Evolutionary conservation across 306 rosid species (phyloP).

Genomic region (Rubus parviflorus): DNA sequence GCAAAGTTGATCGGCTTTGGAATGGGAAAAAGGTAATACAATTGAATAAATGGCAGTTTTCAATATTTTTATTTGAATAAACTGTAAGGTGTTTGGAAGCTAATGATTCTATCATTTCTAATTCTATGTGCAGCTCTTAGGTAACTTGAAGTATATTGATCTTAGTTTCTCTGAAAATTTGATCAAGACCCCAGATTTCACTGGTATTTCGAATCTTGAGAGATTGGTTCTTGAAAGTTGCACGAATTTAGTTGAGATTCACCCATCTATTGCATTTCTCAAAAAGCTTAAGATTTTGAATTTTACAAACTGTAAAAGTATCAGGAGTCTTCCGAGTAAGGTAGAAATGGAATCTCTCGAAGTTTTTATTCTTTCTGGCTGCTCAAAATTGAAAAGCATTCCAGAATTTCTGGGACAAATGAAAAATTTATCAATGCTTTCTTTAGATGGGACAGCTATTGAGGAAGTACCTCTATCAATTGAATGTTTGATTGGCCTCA

Average conservation of each 20-base stretch:
- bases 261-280: conserved; percentile 12
- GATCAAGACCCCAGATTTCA: conserved; percentile 2
- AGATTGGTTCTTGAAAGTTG: neutral
- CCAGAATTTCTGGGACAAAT: conserved; percentile 20
- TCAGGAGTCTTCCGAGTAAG: neutral
- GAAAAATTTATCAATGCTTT: conserved; percentile 4
- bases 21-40: neutral
- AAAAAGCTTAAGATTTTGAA: neutral
- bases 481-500: neutral
- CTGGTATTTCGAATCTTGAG: neutral
- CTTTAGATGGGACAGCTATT: conserved; percentile 19
- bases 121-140: neutral
- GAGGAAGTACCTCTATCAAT: conserved; percentile 5
- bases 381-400: conserved; percentile 8
- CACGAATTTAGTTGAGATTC: neutral
- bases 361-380: neutral
- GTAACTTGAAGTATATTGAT: neutral
- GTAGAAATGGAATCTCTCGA: conserved; percentile 17
- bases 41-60: neutral
- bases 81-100: neutral
- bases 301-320: neutral
- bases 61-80: neutral
- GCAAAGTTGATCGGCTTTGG: neutral
- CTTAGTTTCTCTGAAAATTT: neutral
- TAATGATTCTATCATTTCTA: neutral